These are phyloP conservation scores for Cotoneaster glaucophyllus DNA, from an alignment of 306 rosid genomes.

Conservation along the genomic window DNA sequence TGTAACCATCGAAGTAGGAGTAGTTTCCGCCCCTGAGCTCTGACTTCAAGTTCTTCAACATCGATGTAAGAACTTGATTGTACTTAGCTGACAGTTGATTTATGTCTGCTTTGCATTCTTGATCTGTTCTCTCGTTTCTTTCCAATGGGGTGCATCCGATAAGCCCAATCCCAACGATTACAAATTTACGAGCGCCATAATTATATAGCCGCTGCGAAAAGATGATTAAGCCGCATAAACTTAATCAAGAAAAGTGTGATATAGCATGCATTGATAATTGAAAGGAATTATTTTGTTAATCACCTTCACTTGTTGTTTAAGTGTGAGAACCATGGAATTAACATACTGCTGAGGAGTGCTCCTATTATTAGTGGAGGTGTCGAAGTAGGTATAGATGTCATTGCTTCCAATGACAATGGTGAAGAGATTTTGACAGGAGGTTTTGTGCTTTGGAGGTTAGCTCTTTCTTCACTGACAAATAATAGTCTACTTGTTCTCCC, in stretches of 20 bases:
- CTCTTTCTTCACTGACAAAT: constrained; percentile 22
- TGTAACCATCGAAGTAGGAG: constrained; percentile 60
- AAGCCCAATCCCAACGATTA: constrained; percentile 40
- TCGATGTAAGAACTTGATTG: constrained; percentile 40
- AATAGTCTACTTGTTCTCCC: constrained; percentile 55
- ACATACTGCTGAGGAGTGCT: constrained; percentile 50
- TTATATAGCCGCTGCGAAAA: constrained; percentile 46
- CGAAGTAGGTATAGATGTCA: constrained; percentile 56
- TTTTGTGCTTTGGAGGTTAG: constrained; percentile 20
- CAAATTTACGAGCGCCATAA: constrained; percentile 63
- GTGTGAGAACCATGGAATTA: constrained; percentile 41
- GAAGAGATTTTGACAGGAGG: constrained; percentile 54
- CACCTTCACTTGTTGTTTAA: constrained; percentile 56
- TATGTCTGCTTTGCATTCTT: constrained; percentile 40
- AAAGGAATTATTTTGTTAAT: not conserved
- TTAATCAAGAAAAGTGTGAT: not conserved
- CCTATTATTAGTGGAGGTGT: constrained; percentile 23
- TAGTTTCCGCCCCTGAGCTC: constrained; percentile 34
- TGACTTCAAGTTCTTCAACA: constrained; percentile 34
- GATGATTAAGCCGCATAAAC: not conserved
- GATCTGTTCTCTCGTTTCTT: constrained; percentile 33
- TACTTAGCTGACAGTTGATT: constrained; percentile 32
- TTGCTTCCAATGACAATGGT: constrained; percentile 62
- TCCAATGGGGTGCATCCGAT: constrained; percentile 68
- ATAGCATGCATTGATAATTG: not conserved